Evolutionary conservation across 768 basidiomycete genomes (phyloP).

Genomic region (Boletales sp.): DNA sequence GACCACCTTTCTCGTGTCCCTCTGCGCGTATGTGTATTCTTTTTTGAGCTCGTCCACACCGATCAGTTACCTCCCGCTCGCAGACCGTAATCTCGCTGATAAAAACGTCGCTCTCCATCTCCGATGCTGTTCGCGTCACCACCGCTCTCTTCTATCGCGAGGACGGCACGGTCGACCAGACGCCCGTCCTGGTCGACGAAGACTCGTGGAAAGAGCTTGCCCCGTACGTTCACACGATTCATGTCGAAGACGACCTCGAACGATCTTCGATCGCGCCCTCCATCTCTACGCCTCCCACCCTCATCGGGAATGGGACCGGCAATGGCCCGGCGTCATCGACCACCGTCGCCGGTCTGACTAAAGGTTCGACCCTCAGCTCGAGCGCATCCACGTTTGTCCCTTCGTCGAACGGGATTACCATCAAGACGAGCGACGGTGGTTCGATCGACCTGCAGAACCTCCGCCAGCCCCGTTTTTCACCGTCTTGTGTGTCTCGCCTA

Average conservation of each 20-base stretch:
- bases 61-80: no score
- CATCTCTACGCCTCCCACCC: slow-evolving; percentile 4
- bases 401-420: slow-evolving; percentile 8
- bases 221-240: slow-evolving; percentile 28
- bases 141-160: slow-evolving; percentile 29
- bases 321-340: neutral
- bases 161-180: slow-evolving; percentile 26
- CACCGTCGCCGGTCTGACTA: neutral
- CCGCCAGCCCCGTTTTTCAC: slow-evolving; percentile 21
- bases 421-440: slow-evolving; percentile 20
- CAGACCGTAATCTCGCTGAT: slow-evolving; percentile 26
- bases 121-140: slow-evolving; percentile 17
- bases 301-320: neutral
- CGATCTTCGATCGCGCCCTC: slow-evolving; percentile 13
- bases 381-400: slow-evolving; percentile 27
- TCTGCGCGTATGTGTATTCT: slow-evolving; percentile 24
- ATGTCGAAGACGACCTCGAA: slow-evolving; percentile 28
- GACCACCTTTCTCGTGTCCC: slow-evolving; percentile 30
- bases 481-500: slow-evolving; percentile 15
- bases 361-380: slow-evolving; percentile 14
- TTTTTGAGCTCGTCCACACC: neutral
- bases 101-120: slow-evolving; percentile 20
- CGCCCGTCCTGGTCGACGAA: slow-evolving; percentile 24
- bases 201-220: slow-evolving; percentile 32
- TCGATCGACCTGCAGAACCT: slow-evolving; percentile 12